Conservation (phyloP, 352 stramenopile genomes). For the Phytophthora cryptogea region DNA sequence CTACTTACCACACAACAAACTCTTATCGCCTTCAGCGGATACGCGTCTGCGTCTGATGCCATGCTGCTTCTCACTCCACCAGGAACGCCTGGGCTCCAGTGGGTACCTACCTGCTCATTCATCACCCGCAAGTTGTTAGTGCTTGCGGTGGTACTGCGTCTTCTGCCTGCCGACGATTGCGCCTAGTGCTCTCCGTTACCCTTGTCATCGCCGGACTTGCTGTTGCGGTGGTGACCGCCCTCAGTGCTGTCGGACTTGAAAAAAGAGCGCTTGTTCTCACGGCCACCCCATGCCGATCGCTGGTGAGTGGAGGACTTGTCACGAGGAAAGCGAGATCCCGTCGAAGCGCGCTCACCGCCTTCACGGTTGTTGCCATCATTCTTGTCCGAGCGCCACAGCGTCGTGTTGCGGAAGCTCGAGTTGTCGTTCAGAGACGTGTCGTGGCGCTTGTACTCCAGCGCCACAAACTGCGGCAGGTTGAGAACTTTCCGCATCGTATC, state of each 20-base stretch:
- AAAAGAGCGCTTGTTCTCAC: constrained; percentile 63
- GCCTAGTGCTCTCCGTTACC: constrained; percentile 26
- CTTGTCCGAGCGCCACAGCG: constrained; percentile 72
- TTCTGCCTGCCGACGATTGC: not conserved
- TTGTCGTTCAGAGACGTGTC: constrained; percentile 86
- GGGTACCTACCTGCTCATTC: constrained; percentile 12
- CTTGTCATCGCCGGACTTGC: constrained; percentile 40
- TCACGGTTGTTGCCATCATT: constrained; percentile 40
- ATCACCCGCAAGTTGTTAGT: constrained; percentile 6
- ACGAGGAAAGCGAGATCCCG: constrained; percentile 56
- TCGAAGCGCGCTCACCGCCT: constrained; percentile 30
- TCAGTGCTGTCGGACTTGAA: constrained; percentile 54
- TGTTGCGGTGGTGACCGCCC: constrained; percentile 35
- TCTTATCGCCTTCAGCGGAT: constrained; percentile 14
- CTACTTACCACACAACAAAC: constrained; percentile 12
- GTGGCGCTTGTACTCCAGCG: constrained; percentile 93
- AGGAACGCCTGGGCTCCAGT: not conserved
- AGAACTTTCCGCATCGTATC: constrained; percentile 91
- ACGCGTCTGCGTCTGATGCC: constrained; percentile 3
- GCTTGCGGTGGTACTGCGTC: constrained; percentile 2
- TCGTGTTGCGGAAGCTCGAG: constrained; percentile 82
- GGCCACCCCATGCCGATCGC: constrained; percentile 57
- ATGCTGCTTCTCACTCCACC: constrained; percentile 2
- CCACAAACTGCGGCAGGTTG: constrained; percentile 91
- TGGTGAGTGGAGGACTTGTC: constrained; percentile 49